Percentiles rank a stretch among this genome's conserved stretches.
phyloP scores from a whole-genome alignment of 2,329 filamentous ascomycete genomes.

The Pyricularia sp. region DNA sequence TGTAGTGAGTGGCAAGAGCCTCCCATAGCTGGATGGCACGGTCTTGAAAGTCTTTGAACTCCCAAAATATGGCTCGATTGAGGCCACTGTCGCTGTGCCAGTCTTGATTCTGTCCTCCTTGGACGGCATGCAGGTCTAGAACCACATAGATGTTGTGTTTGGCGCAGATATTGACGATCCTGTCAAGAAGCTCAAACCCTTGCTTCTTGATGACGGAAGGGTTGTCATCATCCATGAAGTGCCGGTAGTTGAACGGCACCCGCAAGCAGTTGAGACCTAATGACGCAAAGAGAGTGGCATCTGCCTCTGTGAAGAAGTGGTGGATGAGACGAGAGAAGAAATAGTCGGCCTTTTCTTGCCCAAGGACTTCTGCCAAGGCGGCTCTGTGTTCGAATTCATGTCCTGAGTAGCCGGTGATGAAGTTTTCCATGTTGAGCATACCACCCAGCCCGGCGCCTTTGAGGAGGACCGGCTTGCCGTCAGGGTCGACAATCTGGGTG shows the following conservation, averaged over 20 bases:
- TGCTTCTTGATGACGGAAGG: conserved; percentile 29
- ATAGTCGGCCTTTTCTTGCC: conserved; percentile 39
- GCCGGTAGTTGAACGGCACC: conserved; percentile 43
- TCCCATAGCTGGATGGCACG: conserved; percentile 25
- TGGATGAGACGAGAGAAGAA: conserved; percentile 42
- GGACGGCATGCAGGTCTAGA: conserved; percentile 27
- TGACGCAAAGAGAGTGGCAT: conserved; percentile 40
- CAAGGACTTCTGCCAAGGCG: conserved; percentile 36
- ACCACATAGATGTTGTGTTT: conserved; percentile 25
- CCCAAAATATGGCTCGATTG: conserved; percentile 26
- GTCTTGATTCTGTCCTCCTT: conserved; percentile 29
- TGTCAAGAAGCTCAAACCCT: conserved; percentile 33
- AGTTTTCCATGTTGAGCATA: conserved; percentile 25
- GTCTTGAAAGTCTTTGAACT: conserved; percentile 28
- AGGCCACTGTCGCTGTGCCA: conserved; percentile 26
- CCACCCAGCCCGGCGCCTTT: conserved; percentile 7
- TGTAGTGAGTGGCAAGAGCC: conserved; percentile 23
- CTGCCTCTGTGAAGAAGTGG: conserved; percentile 41
- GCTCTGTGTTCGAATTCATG: conserved; percentile 39
- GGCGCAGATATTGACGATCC: conserved; percentile 28
- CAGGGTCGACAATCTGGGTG: conserved; percentile 27
- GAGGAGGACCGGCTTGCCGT: conserved; percentile 31
- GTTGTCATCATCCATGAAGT: conserved; percentile 36
- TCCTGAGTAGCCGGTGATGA: conserved; percentile 45
- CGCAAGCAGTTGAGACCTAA: conserved; percentile 44